Evolutionary conservation across 2,329 filamentous ascomycete species (phyloP), one percentile per base, ranked within the genome.

Genomic region (Botrytis medusae): DNA sequence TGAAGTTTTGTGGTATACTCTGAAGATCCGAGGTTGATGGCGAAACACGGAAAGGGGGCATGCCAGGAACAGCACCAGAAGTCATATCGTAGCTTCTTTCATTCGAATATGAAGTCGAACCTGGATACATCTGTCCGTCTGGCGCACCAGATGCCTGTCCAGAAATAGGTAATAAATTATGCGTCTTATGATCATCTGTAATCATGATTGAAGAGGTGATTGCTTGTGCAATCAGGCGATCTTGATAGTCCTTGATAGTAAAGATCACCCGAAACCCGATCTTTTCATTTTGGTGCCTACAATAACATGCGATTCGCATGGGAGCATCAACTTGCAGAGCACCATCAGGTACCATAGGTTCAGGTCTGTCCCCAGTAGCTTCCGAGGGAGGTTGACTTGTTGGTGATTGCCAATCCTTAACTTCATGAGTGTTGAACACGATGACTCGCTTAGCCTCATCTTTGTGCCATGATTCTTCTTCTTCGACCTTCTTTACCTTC

Each of bases 281-380:
- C 84, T 98, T 98, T 83, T 98, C 96, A 74, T 92, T 90, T 78
- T 98, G 95, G 81, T 99, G 95, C 32, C 95, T 90, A 83, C 95
- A 98, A 83, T 98, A 99, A 82, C 95, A 99, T 37, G 95, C 94
- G 79, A 99, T 98, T 16, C 95, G 91, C 95, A 98, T 97, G 0
- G 94, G 94, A 2, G 93, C 90, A 77, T 95, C 91, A 34, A 97
- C 90, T 79, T 94, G 91, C 85, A 93, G 90, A 10, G 91, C 89
- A 69, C 89, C 90, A 64, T 86, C 85, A 62, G 82, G 85, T 74
- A 83, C 80, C 42, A 86, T 82, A n/a, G 85, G 83, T 73, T 87
- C 84, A 67, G 82, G 82, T 34, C 82, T 82, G 57, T 84, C 84
- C 68, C 82, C 81, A 75, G 82, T 85, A 76, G 80, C 82, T 79